Evolutionary conservation across 495 filamentous ascomycete genomes (phyloP).

Genomic region (Astrocystis sublimbata): DNA sequence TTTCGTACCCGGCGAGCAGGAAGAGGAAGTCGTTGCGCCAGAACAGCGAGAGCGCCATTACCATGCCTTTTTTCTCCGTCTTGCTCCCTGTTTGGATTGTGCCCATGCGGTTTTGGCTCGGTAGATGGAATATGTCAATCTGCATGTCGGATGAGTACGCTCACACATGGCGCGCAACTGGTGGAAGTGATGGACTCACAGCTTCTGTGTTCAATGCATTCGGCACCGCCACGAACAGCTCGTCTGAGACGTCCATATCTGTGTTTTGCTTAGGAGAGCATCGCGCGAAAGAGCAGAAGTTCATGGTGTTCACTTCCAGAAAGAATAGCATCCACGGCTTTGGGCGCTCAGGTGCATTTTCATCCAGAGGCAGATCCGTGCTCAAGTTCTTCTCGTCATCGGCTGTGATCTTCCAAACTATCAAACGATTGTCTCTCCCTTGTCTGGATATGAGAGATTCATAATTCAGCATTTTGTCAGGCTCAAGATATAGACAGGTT

Average conservation of each 20-base stretch:
- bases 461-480: neutral
- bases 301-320: slow-evolving; percentile 86
- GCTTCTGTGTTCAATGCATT: slow-evolving; percentile 75
- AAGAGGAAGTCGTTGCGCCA: slow-evolving; percentile 42
- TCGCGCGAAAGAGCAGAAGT: slow-evolving; percentile 88
- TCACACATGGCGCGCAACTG: neutral
- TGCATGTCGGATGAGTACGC: slow-evolving; percentile 29
- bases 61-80: slow-evolving; percentile 74
- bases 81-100: slow-evolving; percentile 60
- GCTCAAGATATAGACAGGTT: neutral
- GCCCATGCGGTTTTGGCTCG: slow-evolving; percentile 65
- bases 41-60: slow-evolving; percentile 78
- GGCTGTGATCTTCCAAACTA: slow-evolving; percentile 73
- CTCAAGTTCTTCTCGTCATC: slow-evolving; percentile 67
- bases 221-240: slow-evolving; percentile 70
- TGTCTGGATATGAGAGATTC: slow-evolving; percentile 56
- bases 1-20: slow-evolving; percentile 82
- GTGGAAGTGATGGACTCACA: slow-evolving; percentile 40
- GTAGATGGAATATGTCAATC: slow-evolving; percentile 87
- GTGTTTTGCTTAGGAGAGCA: slow-evolving; percentile 38
- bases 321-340: slow-evolving; percentile 86
- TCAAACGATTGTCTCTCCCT: slow-evolving; percentile 83
- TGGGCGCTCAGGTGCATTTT: slow-evolving; percentile 46
- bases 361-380: slow-evolving; percentile 70
- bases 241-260: slow-evolving; percentile 22